Percentiles rank a stretch among this genome's conserved stretches.
Evolutionary conservation across 345 rosid genomes (phyloP).

Genomic region (Linum trigynum): DNA sequence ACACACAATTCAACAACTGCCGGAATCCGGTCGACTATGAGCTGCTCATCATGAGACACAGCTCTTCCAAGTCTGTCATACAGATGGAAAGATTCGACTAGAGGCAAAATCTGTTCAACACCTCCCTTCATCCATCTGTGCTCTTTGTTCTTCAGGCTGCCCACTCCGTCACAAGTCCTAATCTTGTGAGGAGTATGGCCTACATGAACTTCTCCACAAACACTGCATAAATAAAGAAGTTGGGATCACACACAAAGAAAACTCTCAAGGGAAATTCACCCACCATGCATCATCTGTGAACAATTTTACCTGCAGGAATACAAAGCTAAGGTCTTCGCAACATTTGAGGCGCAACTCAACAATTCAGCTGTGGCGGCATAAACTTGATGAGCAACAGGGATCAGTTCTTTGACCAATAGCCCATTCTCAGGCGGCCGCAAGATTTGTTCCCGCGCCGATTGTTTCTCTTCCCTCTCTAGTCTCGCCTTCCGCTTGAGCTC

Average conservation of each 20-base stretch:
- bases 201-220: conserved; percentile 43
- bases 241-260: neutral
- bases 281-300: neutral
- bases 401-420: conserved; percentile 29
- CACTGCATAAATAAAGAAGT: conserved; percentile 19
- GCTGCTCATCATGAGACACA: conserved; percentile 38
- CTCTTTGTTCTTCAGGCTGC: conserved; percentile 32
- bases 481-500: conserved; percentile 37
- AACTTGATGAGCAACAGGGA: conserved; percentile 39
- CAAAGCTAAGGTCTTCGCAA: conserved; percentile 20
- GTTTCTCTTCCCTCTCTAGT: conserved; percentile 23
- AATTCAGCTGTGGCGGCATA: conserved; percentile 26
- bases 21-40: conserved; percentile 38
- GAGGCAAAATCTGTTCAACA: conserved; percentile 28
- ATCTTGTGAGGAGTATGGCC: conserved; percentile 36
- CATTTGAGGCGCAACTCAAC: conserved; percentile 25
- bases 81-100: conserved; percentile 41
- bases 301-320: conserved; percentile 32
- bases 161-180: conserved; percentile 29
- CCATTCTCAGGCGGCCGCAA: conserved; percentile 42
- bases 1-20: conserved; percentile 41
- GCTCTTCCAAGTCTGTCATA: conserved; percentile 47
- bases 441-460: conserved; percentile 27
- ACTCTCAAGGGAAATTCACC: too few relatives aligned
- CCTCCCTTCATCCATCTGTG: conserved; percentile 36